These are phyloP conservation scores for Phaeolepiota aurea DNA, from an alignment of 768 basidiomycete species.

Conservation along the genomic window DNA sequence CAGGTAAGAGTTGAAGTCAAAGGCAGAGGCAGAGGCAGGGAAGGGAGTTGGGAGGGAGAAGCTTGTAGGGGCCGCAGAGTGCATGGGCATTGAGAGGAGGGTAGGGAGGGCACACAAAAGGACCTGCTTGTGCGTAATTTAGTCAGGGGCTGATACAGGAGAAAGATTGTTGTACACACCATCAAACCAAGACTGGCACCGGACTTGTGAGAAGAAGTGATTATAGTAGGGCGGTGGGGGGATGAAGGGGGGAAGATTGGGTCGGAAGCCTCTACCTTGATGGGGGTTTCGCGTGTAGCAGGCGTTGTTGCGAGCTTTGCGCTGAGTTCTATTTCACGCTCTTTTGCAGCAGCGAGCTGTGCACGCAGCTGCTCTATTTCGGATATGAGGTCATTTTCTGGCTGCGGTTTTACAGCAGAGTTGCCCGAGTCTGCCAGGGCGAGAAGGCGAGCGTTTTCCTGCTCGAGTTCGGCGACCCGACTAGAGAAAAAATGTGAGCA, in stretches of 20 bases:
- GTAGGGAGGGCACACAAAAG: constrained; percentile 72
- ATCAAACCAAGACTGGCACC: constrained; percentile 64
- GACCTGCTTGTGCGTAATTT: constrained; percentile 38
- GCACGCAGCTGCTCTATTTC: constrained; percentile 62
- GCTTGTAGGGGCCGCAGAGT: constrained; percentile 42
- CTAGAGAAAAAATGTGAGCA: constrained; percentile 29
- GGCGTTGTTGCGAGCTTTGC: constrained; percentile 45
- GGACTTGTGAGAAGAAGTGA: constrained; percentile 45
- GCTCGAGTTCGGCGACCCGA: constrained; percentile 76
- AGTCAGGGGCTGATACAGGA: constrained; percentile 7
- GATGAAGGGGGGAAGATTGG: constrained; percentile 37
- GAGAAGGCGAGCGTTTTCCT: constrained; percentile 71
- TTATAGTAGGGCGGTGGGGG: constrained; percentile 25
- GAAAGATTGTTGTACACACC: constrained; percentile 35
- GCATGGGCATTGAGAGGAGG: constrained; percentile 59
- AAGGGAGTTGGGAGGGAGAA: constrained; percentile 47
- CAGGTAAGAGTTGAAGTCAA: constrained; percentile 39
- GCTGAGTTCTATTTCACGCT: constrained; percentile 60
- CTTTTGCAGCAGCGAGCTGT: constrained; percentile 54
- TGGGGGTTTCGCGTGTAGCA: constrained; percentile 19
- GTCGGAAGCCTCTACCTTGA: constrained; percentile 58
- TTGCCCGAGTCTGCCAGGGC: constrained; percentile 42
- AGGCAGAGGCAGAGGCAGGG: constrained; percentile 32
- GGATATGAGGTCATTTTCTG: constrained; percentile 35
- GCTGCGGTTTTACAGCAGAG: constrained; percentile 12